Conservation (phyloP, 176 grass and related monocot species). For the Metroxylon sagu region DNA sequence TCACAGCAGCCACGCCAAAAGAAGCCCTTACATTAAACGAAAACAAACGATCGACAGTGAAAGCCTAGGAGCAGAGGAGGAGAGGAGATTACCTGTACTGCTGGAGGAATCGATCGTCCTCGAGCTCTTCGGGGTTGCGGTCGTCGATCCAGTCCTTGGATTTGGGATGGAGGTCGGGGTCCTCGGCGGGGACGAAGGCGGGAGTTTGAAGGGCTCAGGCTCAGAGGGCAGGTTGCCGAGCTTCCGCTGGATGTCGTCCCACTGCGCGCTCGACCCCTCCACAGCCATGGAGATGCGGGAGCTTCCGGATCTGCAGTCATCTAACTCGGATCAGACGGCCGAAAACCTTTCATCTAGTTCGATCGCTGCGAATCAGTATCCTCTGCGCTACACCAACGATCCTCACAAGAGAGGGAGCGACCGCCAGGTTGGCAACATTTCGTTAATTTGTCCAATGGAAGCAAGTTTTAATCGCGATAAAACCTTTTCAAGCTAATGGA, state of each 20-base stretch:
- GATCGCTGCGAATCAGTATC: too few species aligned
- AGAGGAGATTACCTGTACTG: constrained; percentile 57
- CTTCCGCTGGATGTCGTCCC: constrained; percentile 95
- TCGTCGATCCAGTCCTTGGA: constrained; percentile 78
- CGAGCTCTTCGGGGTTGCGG: constrained; percentile 67
- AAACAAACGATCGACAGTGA: not conserved
- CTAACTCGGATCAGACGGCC: too few species aligned
- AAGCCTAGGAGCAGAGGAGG: not conserved
- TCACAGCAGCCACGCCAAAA: not conserved
- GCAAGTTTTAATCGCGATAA: too few species aligned
- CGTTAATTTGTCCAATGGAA: too few species aligned
- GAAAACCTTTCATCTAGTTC: too few species aligned
- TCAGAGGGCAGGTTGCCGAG: constrained; percentile 83
- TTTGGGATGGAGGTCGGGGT: constrained; percentile 59
- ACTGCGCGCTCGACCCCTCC: constrained; percentile 74
- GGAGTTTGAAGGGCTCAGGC: constrained; percentile 70
- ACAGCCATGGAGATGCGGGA: too few species aligned
- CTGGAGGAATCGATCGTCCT: constrained; percentile 92
- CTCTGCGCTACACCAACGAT: too few species aligned
- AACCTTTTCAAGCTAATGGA: too few species aligned
- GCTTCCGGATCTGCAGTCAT: too few species aligned
- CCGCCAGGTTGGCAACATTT: too few species aligned
- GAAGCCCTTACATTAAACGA: not conserved
- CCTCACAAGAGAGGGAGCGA: too few species aligned
- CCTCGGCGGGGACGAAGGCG: constrained; percentile 52